Base-by-base conservation (phyloP, 352 stramenopile species). In the Pythium aristosporum region DNA sequence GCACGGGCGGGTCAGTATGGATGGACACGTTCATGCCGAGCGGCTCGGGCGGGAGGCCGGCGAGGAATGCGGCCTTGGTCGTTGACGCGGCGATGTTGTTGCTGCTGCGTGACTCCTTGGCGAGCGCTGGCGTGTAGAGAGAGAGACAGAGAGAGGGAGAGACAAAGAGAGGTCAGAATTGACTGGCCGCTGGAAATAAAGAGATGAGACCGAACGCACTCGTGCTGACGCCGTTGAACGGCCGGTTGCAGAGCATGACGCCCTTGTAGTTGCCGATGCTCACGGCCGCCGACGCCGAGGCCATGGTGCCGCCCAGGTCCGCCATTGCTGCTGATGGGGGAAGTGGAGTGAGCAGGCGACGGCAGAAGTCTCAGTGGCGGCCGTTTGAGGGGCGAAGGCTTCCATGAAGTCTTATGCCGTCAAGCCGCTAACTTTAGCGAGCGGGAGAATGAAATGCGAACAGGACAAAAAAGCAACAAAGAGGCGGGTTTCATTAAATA, bases 231-330 rank as follows among this genome's bases (percentile, higher is more conserved):
- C 89, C 90, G 48, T 94, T 94, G 80, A 98, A 98, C 15, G 93
- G 92, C 21, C 93, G 76, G 72, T 98, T 97, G 77, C 92, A 98
- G 34, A 98, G 83, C 92, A 98, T 98, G 28, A 98, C 92, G 57
- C 92, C 93, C 75, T 98, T 98, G 76, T 98, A 98, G 80, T 97
- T 98, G 70, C 90, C 92, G 68, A 97, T 97, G 61, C 82, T 93
- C 63, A 95, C 81, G 34, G 80, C 80, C n/a, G 69, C 74, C 21
- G 67, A 61, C 10, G 72, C 66, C 66, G 25, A 44, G 71, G 67
- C 56, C 52, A 39, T 64, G 28, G 48, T 68, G 65, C 57, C 57
- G 44, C 15, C 49, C 52, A 49, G 30, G 28, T 79, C 78, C 54
- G 71, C 71, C 57, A 65, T 65, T 50, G 44, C n/a, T 13, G 10